Conservation (phyloP, 345 rosid genomes). For the Salix arbutifolia region DNA sequence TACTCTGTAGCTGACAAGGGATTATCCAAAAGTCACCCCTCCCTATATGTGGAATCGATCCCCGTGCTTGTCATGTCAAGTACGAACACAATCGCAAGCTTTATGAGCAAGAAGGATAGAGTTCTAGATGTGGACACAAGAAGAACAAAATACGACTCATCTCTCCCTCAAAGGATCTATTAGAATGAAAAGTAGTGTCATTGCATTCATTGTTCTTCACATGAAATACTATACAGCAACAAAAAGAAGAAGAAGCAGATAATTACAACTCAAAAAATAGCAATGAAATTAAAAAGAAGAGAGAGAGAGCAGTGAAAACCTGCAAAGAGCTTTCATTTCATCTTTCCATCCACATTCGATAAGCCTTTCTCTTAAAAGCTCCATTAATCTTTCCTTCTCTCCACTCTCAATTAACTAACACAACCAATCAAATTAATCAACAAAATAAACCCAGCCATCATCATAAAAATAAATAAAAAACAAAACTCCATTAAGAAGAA, state of each 20-base stretch:
- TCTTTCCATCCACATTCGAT: slow-evolving; percentile 83
- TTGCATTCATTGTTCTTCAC: neutral
- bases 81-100: neutral
- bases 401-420: slow-evolving; percentile 64
- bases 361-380: slow-evolving; percentile 66
- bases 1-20: neutral
- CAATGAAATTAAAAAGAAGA: neutral
- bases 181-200: neutral
- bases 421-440: neutral
- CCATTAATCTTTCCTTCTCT: slow-evolving; percentile 66
- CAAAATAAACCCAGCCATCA: neutral
- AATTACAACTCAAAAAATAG: neutral
- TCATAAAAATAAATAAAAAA: neutral
- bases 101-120: neutral
- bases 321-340: slow-evolving; percentile 77
- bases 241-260: neutral
- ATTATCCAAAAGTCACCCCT: neutral
- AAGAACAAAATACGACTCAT: neutral
- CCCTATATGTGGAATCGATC: neutral
- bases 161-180: neutral
- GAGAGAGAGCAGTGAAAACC: slow-evolving; percentile 32
- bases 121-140: neutral
- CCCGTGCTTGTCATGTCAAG: neutral
- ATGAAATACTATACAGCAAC: too few species aligned
- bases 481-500: neutral